Evolutionary conservation across 257 asterid species (phyloP).

Genomic region (Nicotiana tomentosiformis): DNA sequence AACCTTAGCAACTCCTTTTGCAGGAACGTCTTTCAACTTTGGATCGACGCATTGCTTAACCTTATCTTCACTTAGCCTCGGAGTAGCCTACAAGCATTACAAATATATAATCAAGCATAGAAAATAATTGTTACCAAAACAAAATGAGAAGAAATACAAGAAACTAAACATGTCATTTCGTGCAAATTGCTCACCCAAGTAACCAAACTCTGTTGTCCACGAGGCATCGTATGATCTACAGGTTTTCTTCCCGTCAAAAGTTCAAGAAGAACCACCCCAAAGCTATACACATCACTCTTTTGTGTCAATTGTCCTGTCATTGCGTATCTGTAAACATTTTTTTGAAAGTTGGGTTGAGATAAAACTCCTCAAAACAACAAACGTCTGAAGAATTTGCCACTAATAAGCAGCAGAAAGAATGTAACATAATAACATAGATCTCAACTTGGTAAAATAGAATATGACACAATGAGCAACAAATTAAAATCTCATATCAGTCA

Average conservation of each 20-base stretch:
- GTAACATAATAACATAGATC: neutral
- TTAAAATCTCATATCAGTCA: neutral
- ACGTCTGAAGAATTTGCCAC: neutral
- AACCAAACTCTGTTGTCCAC: slow-evolving; percentile 90
- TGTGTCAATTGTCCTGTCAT: slow-evolving; percentile 94
- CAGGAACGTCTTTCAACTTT: slow-evolving; percentile 72
- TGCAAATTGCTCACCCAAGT: slow-evolving; percentile 60
- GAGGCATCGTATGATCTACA: slow-evolving; percentile 92
- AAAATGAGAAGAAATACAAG: neutral
- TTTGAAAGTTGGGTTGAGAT: neutral
- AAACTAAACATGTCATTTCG: neutral
- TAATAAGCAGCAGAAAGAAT: neutral
- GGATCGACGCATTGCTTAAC: slow-evolving; percentile 89
- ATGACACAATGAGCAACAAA: neutral
- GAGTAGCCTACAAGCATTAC: slow-evolving; percentile 58
- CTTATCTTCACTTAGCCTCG: slow-evolving; percentile 86
- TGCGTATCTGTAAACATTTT: slow-evolving; percentile 55
- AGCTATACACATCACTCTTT: slow-evolving; percentile 90
- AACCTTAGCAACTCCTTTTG: slow-evolving; percentile 95
- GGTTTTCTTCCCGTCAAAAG: slow-evolving; percentile 91
- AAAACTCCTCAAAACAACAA: neutral
- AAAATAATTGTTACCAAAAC: neutral
- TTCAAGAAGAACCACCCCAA: slow-evolving; percentile 87
- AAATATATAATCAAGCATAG: neutral
- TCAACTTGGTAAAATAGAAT: neutral